phyloP scores from a whole-genome alignment of 2,329 filamentous ascomycete genomes.

The Cercospora sesami region DNA sequence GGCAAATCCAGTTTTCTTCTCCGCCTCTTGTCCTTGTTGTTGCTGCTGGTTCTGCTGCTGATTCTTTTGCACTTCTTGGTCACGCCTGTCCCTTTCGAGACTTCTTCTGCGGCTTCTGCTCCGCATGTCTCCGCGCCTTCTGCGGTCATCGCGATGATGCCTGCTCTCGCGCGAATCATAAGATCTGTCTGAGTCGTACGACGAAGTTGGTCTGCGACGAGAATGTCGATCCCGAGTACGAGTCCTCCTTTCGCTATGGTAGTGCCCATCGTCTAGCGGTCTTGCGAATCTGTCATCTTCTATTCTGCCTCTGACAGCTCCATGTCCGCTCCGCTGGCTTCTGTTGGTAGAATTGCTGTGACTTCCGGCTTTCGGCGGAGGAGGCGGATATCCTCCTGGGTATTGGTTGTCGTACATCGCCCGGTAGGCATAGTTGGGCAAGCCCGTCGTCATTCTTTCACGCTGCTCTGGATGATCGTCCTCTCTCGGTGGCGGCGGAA shows the following conservation, averaged over 20 bases:
- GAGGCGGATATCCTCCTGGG: conserved; percentile 5
- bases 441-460: conserved; percentile 11
- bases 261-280: conserved; percentile 1
- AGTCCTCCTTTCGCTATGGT: conserved; percentile 3
- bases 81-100: conserved; percentile 4
- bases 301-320: conserved; percentile 9
- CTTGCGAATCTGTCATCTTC: conserved; percentile 17
- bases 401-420: conserved; percentile 19
- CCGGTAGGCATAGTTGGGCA: conserved; percentile 15
- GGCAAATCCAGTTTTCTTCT: conserved; percentile 13
- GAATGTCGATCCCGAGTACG: conserved; percentile 2
- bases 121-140: conserved; percentile 10
- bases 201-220: conserved; percentile 7
- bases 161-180: conserved; percentile 5
- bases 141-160: conserved; percentile 6
- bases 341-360: conserved; percentile 17
- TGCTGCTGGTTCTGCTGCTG: conserved; percentile 6
- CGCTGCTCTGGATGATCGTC: not conserved
- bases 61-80: conserved; percentile 8
- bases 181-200: conserved; percentile 18
- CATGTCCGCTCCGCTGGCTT: conserved; percentile 14
- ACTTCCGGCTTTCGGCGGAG: conserved; percentile 10
- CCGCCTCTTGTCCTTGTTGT: conserved; percentile 10
- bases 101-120: conserved; percentile 14
- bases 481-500: conserved; percentile 8